Evolutionary conservation across 345 rosid genomes (phyloP).

Genomic region (Ceriops zippeliana): DNA sequence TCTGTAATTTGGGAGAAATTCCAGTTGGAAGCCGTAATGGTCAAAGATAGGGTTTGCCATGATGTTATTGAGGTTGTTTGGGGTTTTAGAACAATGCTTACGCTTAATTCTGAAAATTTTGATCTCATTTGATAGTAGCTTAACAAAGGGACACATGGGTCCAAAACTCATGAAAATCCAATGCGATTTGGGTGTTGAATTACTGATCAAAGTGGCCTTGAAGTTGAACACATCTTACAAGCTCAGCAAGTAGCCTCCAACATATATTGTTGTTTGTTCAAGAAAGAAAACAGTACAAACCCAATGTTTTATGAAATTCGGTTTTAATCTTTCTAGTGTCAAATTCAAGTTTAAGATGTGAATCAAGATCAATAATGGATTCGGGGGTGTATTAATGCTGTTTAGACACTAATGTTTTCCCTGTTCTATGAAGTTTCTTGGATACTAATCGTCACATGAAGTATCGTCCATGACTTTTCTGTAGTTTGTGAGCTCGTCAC

Average conservation of each 20-base stretch:
- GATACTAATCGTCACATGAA: no score
- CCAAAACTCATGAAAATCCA: conserved; percentile 22
- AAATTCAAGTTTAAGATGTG: no score
- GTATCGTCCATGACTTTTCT: no score
- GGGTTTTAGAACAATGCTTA: conserved; percentile 24
- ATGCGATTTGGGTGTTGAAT: conserved; percentile 20
- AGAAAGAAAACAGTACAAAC: no score
- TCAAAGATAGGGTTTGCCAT: conserved; percentile 45
- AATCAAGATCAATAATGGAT: no score
- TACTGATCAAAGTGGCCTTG: neutral
- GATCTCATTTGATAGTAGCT: conserved; percentile 6
- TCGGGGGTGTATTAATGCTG: no score
- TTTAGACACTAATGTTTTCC: no score
- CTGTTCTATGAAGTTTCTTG: no score
- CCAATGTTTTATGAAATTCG: no score
- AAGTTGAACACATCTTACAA: conserved; percentile 35
- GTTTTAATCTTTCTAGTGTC: no score
- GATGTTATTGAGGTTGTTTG: conserved; percentile 44
- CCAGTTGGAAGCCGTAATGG: conserved; percentile 40
- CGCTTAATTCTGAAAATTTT: neutral
- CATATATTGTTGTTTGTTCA: no score
- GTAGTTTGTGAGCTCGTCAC: no score
- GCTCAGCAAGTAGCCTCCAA: neutral
- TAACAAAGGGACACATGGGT: conserved; percentile 25
- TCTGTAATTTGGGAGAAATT: conserved; percentile 22